These are phyloP conservation scores for Verticillium isaacii DNA, from an alignment of 2,329 filamentous ascomycete genomes.

Conservation along the genomic window DNA sequence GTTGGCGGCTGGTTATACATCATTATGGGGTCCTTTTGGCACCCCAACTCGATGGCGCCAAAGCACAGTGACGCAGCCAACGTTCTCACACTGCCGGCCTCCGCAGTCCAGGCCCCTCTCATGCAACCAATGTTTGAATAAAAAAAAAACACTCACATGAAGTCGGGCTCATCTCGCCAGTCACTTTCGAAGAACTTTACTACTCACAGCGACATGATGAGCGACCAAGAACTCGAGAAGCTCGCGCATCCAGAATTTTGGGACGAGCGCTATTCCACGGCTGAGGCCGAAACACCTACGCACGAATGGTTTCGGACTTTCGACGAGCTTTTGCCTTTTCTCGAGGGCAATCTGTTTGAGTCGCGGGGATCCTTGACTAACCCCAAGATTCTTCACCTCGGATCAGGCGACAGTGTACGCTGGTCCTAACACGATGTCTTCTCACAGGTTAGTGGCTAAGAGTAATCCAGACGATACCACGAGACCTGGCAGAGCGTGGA, in stretches of 20 bases:
- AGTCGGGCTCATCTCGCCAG: not conserved
- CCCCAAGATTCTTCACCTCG: constrained; percentile 48
- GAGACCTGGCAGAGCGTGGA: constrained; percentile 38
- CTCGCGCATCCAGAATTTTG: not conserved
- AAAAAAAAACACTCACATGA: not conserved
- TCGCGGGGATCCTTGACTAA: constrained; percentile 15
- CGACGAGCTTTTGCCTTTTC: constrained; percentile 40
- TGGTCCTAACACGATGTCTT: not conserved
- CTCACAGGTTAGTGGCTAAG: not conserved
- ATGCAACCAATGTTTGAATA: not conserved
- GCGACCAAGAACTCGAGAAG: not conserved
- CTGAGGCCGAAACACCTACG: constrained; percentile 29
- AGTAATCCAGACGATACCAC: constrained; percentile 40
- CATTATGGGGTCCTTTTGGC: too few species aligned
- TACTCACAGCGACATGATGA: not conserved
- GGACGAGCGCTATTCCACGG: constrained; percentile 12
- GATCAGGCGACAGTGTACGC: constrained; percentile 51
- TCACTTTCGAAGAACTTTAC: not conserved
- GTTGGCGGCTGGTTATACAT: too few species aligned
- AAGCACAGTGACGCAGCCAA: too few species aligned
- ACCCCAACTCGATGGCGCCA: too few species aligned
- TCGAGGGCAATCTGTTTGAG: constrained; percentile 36
- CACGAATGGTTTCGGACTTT: constrained; percentile 53
- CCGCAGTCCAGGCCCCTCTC: not conserved
- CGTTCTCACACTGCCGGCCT: not conserved